Base-by-base conservation (phyloP, 139 green algal genomes). In the Penium margaritaceum region DNA sequence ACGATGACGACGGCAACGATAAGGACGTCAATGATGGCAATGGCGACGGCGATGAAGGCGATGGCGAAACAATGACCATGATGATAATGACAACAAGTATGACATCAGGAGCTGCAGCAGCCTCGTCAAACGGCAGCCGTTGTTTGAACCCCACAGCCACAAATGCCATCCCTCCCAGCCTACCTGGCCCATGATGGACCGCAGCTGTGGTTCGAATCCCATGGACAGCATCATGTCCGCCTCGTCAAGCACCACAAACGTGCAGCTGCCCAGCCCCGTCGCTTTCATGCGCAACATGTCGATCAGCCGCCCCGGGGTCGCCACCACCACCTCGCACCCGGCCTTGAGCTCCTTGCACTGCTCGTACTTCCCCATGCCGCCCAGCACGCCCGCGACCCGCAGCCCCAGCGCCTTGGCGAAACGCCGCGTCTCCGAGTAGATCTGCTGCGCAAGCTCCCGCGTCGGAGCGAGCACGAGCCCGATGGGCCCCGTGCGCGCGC, bases 211-310 rank as follows among this genome's bases (percentile, higher is more conserved):
- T 33, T 83, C 76, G 72, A 98, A 98, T 30, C 93, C 93, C 81
- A 97, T 87, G 86, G 97, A 90, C 68, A 98, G 88, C 94, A 98
- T 98, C 74, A 93, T 86, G 81, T 98, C 94, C 7, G 91, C 94
- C 77, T 98, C 94, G 74, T 98, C 94, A 60, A 98, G 86, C 37
- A 96, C 66, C 53, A 98, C 80, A 82, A 93, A 97, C 0, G 90
- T 96, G 2, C 87, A 80, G 5, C 90, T 84, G 38, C 62, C 35
- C 77, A 91, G 78, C 29, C 36, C 90, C 75, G 84, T 53, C 30
- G 69, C 70, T 29, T 83, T 83, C 61, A 79, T 81, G 72, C 89
- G 80, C 9, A 82, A 27, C 75, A 82, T 84, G 51, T 84, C 79
- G 36, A 78, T 78, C 2, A 78, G 35, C 6, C 71, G 62, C 3